A percentile compares a stretch with the other conserved stretches of the same genome.
These are phyloP conservation scores for Carex arenaria DNA, from an alignment of 202 grass and related monocot species.

Conservation along the genomic window DNA sequence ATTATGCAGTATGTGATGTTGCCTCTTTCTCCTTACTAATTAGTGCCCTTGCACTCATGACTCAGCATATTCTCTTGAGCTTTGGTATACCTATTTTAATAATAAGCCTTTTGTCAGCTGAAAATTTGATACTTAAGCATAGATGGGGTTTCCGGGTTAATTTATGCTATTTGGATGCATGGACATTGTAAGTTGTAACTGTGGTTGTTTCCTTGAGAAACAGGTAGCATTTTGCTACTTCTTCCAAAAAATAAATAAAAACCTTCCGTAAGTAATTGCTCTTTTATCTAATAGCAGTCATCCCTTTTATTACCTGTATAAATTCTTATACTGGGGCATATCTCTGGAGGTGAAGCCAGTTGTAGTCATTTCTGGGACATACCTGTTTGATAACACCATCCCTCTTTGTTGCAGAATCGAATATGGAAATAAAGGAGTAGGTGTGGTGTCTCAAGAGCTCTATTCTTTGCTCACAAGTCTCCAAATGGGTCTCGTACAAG, in stretches of 20 bases:
- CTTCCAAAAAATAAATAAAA: too few species aligned
- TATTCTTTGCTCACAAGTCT: constrained; percentile 62
- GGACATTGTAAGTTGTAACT: too few species aligned
- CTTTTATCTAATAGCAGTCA: not conserved
- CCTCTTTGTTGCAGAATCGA: constrained; percentile 45
- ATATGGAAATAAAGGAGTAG: constrained; percentile 61
- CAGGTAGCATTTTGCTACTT: too few species aligned
- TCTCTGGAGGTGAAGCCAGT: not conserved
- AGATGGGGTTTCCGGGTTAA: too few species aligned
- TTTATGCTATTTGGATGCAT: too few species aligned
- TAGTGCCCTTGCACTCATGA: not conserved
- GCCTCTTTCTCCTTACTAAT: not conserved
- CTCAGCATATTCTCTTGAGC: not conserved
- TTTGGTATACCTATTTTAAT: not conserved
- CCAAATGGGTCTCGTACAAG: constrained; percentile 68
- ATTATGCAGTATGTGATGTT: not conserved
- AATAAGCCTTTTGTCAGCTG: not conserved
- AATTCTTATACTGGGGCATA: not conserved
- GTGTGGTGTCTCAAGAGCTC: constrained; percentile 53
- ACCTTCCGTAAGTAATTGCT: not conserved
- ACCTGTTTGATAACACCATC: not conserved
- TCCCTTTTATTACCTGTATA: not conserved
- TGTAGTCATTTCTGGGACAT: not conserved
- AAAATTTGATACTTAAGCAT: too few species aligned
- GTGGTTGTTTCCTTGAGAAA: too few species aligned